phyloP scores from a whole-genome alignment of 208 protist species.

The Herpetomonas samuelpessoai region DNA sequence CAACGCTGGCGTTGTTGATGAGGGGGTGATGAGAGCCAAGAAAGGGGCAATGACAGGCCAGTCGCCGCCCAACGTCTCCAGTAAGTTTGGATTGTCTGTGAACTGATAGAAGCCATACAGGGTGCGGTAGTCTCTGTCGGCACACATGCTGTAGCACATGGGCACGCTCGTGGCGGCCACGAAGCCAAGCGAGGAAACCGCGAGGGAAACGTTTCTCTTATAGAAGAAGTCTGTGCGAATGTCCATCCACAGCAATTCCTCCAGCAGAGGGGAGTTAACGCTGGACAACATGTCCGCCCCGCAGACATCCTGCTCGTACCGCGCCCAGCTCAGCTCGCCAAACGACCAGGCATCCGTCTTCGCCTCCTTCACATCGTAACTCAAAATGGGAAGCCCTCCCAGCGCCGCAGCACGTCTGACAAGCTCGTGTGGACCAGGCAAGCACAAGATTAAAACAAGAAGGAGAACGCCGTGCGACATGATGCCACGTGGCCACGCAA shows the following conservation, averaged over 20 bases:
- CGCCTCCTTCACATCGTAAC: no score
- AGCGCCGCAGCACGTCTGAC: no score
- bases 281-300: background rate
- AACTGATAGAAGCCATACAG: constrained; percentile 12
- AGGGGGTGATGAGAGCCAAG: constrained; percentile 14
- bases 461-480: no score
- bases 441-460: no score
- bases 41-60: constrained; percentile 24
- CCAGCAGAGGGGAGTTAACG: no score
- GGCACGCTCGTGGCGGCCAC: constrained; percentile 15
- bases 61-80: constrained; percentile 7
- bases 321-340: no score
- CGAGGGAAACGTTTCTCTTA: constrained; percentile 6
- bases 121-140: constrained; percentile 1
- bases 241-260: background rate
- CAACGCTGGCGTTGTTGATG: background rate
- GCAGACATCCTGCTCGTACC: constrained; percentile 2
- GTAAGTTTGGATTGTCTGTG: background rate
- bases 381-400: no score
- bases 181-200: constrained; percentile 22
- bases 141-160: constrained; percentile 20
- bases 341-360: no score
- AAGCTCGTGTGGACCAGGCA: no score
- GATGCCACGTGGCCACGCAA: no score
- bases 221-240: constrained; percentile 19